A percentile compares a stretch with the other conserved stretches of the same genome.
These are phyloP conservation scores for Apiotrichum siamense DNA, from an alignment of 1,284 basidiomycete species.

Conservation along the genomic window DNA sequence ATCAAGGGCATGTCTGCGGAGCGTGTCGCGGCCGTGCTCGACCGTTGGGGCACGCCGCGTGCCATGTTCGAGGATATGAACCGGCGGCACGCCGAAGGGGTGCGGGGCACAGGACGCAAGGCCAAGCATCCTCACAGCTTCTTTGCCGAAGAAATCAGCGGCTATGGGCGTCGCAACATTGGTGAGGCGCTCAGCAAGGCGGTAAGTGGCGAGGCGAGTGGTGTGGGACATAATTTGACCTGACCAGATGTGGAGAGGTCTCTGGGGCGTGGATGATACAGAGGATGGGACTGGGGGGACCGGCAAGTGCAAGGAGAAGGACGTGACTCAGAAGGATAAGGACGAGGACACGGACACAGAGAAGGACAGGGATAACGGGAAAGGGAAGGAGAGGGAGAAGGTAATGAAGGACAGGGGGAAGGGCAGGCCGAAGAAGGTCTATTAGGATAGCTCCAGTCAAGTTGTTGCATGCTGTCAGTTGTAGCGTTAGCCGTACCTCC, in stretches of 20 bases:
- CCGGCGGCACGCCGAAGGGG: conserved; percentile 9
- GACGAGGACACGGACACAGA: too few relatives aligned
- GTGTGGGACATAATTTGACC: not conserved
- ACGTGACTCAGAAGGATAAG: too few relatives aligned
- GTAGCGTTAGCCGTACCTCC: too few relatives aligned
- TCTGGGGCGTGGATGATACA: conserved; percentile 1
- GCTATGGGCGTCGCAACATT: conserved; percentile 46
- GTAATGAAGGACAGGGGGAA: too few relatives aligned
- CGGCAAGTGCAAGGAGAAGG: too few relatives aligned
- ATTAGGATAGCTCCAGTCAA: too few relatives aligned
- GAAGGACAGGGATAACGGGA: too few relatives aligned
- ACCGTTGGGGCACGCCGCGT: conserved; percentile 50
- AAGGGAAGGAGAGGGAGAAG: too few relatives aligned
- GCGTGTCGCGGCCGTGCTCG: conserved; percentile 50
- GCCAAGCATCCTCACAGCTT: conserved; percentile 23
- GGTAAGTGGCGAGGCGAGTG: conserved; percentile 37
- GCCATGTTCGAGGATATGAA: conserved; percentile 46
- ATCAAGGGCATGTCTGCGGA: conserved; percentile 53
- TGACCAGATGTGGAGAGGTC: conserved; percentile 7
- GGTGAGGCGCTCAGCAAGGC: conserved; percentile 48
- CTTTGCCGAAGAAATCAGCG: conserved; percentile 42
- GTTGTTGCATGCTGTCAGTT: too few relatives aligned
- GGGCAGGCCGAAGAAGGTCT: too few relatives aligned
- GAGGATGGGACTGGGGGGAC: not conserved
- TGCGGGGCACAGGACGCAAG: conserved; percentile 16